Evolutionary conservation across 352 stramenopile genomes (phyloP).

Genomic region (Nothophytophthora sp.): DNA sequence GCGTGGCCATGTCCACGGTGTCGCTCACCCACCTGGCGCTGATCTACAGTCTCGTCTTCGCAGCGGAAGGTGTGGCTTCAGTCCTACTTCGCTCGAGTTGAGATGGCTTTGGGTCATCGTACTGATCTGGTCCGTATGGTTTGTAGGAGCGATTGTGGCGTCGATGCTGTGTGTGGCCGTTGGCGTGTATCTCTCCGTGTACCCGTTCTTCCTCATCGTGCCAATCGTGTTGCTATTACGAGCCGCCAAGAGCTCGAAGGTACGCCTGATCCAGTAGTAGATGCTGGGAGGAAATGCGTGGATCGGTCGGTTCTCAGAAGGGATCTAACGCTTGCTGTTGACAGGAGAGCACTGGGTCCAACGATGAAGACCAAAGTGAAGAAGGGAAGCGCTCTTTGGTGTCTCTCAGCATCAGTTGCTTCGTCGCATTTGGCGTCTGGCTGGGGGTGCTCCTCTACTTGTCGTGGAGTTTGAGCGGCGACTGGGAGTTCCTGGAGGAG

Average conservation of each 20-base stretch:
- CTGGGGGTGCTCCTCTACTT: constrained; percentile 47
- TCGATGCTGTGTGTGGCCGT: constrained; percentile 58
- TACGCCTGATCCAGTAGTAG: not conserved
- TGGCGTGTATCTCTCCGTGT: constrained; percentile 77
- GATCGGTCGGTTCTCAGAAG: not conserved
- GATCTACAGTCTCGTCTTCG: constrained; percentile 74
- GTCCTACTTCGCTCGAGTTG: no score
- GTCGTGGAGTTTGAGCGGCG: constrained; percentile 51
- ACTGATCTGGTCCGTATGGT: constrained; percentile 2
- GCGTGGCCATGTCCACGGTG: constrained; percentile 69
- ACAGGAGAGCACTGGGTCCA: not conserved
- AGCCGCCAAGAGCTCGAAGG: constrained; percentile 18
- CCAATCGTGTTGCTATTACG: constrained; percentile 53
- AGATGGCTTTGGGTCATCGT: not conserved
- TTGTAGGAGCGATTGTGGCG: constrained; percentile 37
- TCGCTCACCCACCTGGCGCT: constrained; percentile 66
- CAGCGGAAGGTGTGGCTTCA: constrained; percentile 44
- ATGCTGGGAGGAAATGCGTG: not conserved
- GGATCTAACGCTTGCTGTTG: no score
- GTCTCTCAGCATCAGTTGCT: constrained; percentile 14
- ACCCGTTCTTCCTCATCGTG: constrained; percentile 62
- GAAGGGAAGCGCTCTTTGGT: not conserved
- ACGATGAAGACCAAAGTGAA: not conserved
- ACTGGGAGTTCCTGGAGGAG: constrained; percentile 70
- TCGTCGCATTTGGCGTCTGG: constrained; percentile 23